These are phyloP conservation scores for Suhomyces ambrosiae DNA, from an alignment of 1,139 yeast species.

Conservation along the genomic window DNA sequence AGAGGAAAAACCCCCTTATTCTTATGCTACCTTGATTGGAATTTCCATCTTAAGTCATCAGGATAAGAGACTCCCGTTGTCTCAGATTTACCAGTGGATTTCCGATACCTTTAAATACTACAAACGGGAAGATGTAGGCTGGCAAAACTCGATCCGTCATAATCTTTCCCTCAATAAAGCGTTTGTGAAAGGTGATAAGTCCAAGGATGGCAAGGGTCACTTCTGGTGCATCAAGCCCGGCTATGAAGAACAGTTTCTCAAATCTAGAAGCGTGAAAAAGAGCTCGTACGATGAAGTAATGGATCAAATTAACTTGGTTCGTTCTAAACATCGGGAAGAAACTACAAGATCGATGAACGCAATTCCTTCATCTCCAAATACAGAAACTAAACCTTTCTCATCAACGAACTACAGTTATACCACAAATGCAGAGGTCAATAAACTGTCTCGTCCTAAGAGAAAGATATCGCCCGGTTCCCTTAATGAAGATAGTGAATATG, in stretches of 20 bases:
- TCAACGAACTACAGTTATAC: slow-evolving; percentile 8
- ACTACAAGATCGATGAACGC: slow-evolving; percentile 26
- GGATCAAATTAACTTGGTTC: slow-evolving; percentile 38
- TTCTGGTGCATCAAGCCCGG: slow-evolving; percentile 92
- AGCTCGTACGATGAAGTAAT: slow-evolving; percentile 48
- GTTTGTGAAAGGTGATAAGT: slow-evolving; percentile 85
- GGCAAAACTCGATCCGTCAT: slow-evolving; percentile 92
- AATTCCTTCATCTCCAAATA: slow-evolving; percentile 37
- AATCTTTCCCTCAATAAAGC: slow-evolving; percentile 85
- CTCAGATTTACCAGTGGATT: slow-evolving; percentile 94
- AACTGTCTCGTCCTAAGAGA: slow-evolving; percentile 7
- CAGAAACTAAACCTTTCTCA: slow-evolving; percentile 5
- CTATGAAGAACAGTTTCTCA: slow-evolving; percentile 78
- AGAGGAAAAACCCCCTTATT: slow-evolving; percentile 80
- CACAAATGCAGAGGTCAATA: neutral
- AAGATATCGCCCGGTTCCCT: slow-evolving; percentile 7
- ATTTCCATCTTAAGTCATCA: slow-evolving; percentile 90
- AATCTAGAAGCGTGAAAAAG: slow-evolving; percentile 55
- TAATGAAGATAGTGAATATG: slow-evolving; percentile 13
- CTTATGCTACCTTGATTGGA: slow-evolving; percentile 92
- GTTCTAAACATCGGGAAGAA: slow-evolving; percentile 16
- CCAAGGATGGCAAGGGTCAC: slow-evolving; percentile 95
- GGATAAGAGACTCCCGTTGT: slow-evolving; percentile 74
- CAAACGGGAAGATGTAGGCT: slow-evolving; percentile 83
- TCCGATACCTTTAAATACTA: slow-evolving; percentile 84